Conservation (phyloP, 2,329 filamentous ascomycete genomes). For the Colletotrichum melonis region DNA sequence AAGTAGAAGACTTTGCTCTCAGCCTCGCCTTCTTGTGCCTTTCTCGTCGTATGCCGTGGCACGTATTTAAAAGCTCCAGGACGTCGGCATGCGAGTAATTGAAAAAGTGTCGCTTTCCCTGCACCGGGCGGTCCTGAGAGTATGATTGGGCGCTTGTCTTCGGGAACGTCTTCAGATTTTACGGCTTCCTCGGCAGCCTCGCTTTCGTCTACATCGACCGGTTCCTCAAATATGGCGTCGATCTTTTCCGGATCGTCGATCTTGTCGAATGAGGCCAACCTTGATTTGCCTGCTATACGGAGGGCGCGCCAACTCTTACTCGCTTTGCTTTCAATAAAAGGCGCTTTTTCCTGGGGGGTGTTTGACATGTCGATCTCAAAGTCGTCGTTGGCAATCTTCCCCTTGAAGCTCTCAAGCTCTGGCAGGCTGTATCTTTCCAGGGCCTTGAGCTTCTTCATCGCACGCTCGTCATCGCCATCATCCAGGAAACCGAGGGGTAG, state of each 20-base stretch:
- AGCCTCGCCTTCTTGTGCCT: conserved; percentile 60
- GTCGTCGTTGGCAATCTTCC: conserved; percentile 81
- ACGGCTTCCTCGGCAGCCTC: conserved; percentile 49
- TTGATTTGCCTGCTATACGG: conserved; percentile 79
- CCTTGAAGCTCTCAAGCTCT: conserved; percentile 75
- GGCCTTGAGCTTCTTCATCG: conserved; percentile 77
- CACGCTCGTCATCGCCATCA: conserved; percentile 67
- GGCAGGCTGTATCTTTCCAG: conserved; percentile 75
- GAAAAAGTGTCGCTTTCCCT: conserved; percentile 73
- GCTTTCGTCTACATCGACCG: conserved; percentile 48
- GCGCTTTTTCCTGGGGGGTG: conserved; percentile 66
- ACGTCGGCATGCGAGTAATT: conserved; percentile 71
- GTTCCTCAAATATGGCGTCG: conserved; percentile 65
- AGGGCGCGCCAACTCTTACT: conserved; percentile 94
- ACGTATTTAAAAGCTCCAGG: conserved; percentile 73
- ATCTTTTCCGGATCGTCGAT: conserved; percentile 85
- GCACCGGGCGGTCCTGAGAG: conserved; percentile 73
- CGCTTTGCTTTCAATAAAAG: conserved; percentile 76
- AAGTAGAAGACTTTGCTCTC: conserved; percentile 65
- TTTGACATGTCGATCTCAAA: conserved; percentile 88
- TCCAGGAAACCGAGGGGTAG: conserved; percentile 83
- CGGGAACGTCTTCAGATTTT: conserved; percentile 50
- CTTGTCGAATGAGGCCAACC: conserved; percentile 84
- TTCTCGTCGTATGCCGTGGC: conserved; percentile 65
- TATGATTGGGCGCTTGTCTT: conserved; percentile 68